Percentiles rank a stretch among this genome's conserved stretches.
Evolutionary conservation across 331 rosid species (phyloP).

Genomic region (Quercus phellos): DNA sequence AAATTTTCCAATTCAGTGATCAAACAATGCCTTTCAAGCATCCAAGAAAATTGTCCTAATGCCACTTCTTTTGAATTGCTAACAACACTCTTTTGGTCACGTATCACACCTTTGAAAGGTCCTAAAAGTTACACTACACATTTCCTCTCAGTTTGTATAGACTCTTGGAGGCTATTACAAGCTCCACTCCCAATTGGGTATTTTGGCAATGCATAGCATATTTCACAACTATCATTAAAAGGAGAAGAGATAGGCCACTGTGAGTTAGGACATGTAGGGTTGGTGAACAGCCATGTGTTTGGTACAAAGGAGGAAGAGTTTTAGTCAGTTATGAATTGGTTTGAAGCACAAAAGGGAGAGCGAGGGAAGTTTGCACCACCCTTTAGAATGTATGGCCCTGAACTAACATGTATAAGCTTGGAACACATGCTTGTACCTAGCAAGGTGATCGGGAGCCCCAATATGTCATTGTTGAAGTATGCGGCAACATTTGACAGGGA

Average conservation of each 20-base stretch:
- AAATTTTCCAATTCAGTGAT: slow-evolving; percentile 44
- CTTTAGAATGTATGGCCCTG: slow-evolving; percentile 42
- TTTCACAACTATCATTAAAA: slow-evolving; percentile 30
- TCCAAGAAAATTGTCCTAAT: slow-evolving; percentile 12
- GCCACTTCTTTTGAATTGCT: slow-evolving; percentile 56
- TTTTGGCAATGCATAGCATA: slow-evolving; percentile 58
- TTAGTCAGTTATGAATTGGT: slow-evolving; percentile 26
- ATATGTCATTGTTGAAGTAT: slow-evolving; percentile 20
- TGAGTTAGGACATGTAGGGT: slow-evolving; percentile 15
- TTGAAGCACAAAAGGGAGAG: slow-evolving; percentile 31
- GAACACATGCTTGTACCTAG: slow-evolving; percentile 35
- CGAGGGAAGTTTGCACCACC: slow-evolving; percentile 27
- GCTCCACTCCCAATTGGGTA: slow-evolving; percentile 30
- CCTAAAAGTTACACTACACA: background rate
- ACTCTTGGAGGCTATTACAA: slow-evolving; percentile 31
- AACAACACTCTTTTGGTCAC: slow-evolving; percentile 54
- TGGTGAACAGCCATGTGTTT: slow-evolving; percentile 34
- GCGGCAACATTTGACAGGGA: slow-evolving; percentile 23
- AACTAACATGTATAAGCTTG: slow-evolving; percentile 56
- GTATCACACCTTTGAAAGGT: slow-evolving; percentile 25
- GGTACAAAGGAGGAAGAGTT: slow-evolving; percentile 33
- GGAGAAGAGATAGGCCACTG: slow-evolving; percentile 4
- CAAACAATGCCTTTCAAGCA: slow-evolving; percentile 17
- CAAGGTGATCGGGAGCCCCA: background rate
- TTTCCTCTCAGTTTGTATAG: slow-evolving; percentile 46